These are phyloP conservation scores for Pythium brassicae DNA, from an alignment of 352 stramenopile genomes.

Conservation along the genomic window DNA sequence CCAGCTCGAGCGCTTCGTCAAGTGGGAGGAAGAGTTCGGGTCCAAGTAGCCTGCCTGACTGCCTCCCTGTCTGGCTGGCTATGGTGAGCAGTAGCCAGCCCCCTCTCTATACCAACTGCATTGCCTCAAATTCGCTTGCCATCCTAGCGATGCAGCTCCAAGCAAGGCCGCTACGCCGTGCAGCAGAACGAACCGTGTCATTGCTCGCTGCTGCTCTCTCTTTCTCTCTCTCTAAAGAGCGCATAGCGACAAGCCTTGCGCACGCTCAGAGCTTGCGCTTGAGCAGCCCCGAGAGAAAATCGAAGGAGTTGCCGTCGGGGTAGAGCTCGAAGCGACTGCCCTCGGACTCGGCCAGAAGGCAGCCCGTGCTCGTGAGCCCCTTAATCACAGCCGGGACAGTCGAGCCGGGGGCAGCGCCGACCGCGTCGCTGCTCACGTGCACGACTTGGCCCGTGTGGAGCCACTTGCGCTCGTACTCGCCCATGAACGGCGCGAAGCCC, in stretches of 20 bases:
- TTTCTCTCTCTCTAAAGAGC: neutral
- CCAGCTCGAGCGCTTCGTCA: conserved; percentile 66
- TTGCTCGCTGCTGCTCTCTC: neutral
- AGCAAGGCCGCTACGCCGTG: too few species aligned
- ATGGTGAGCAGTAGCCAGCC: neutral
- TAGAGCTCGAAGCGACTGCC: conserved; percentile 81
- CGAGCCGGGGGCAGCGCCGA: conserved; percentile 18
- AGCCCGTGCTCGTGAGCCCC: conserved; percentile 72
- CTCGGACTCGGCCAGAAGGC: conserved; percentile 65
- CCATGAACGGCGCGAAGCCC: conserved; percentile 83
- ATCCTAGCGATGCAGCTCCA: too few species aligned
- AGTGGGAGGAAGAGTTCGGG: conserved; percentile 80
- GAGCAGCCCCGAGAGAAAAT: conserved; percentile 83
- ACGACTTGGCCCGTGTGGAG: conserved; percentile 84
- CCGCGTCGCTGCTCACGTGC: conserved; percentile 48
- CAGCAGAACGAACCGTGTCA: neutral
- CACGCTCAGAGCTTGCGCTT: conserved; percentile 71
- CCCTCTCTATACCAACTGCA: too few species aligned
- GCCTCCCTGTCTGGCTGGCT: too few species aligned
- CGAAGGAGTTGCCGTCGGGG: conserved; percentile 87
- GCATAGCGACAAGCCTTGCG: too few species aligned
- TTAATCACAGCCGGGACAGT: conserved; percentile 65
- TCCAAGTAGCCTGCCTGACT: conserved; percentile 47
- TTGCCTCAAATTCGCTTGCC: too few species aligned
- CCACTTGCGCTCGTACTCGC: conserved; percentile 80